Evolutionary conservation across 805 yeast species (phyloP).

Genomic region (Cyberlindnera mycetangii): DNA sequence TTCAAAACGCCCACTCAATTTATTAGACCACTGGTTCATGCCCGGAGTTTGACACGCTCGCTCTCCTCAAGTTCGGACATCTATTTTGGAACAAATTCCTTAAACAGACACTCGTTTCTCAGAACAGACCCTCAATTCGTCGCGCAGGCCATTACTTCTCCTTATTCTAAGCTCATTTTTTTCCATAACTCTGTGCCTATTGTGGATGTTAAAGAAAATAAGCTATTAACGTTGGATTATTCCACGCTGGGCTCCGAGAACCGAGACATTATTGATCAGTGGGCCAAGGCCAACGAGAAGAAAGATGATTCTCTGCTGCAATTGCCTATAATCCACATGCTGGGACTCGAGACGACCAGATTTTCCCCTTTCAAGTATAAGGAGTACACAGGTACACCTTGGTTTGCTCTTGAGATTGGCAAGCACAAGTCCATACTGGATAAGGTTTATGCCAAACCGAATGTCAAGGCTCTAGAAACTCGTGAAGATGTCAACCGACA

Average conservation of each 20-base stretch:
- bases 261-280: conserved; percentile 20
- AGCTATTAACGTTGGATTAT: conserved; percentile 15
- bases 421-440: conserved; percentile 20
- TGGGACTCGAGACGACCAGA: conserved; percentile 40
- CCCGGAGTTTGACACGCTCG: conserved; percentile 2
- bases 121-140: conserved; percentile 50
- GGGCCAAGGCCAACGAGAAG: conserved; percentile 21
- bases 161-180: conserved; percentile 42
- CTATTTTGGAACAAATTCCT: conserved; percentile 47
- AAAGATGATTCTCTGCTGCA: conserved; percentile 7
- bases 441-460: conserved; percentile 7
- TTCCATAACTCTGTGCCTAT: conserved; percentile 32
- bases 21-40: neutral
- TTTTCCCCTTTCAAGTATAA: conserved; percentile 41
- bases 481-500: conserved; percentile 25
- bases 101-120: conserved; percentile 57
- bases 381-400: conserved; percentile 59
- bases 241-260: conserved; percentile 16
- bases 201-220: conserved; percentile 13
- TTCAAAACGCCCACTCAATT: too few species aligned
- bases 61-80: conserved; percentile 17
- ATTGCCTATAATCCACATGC: conserved; percentile 30
- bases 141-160: conserved; percentile 38
- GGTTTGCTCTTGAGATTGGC: conserved; percentile 59
- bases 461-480: conserved; percentile 13